Percentiles rank a stretch among this genome's conserved stretches.
Conservation (phyloP, 202 grass and related monocot genomes). For the Setaria italica region DNA sequence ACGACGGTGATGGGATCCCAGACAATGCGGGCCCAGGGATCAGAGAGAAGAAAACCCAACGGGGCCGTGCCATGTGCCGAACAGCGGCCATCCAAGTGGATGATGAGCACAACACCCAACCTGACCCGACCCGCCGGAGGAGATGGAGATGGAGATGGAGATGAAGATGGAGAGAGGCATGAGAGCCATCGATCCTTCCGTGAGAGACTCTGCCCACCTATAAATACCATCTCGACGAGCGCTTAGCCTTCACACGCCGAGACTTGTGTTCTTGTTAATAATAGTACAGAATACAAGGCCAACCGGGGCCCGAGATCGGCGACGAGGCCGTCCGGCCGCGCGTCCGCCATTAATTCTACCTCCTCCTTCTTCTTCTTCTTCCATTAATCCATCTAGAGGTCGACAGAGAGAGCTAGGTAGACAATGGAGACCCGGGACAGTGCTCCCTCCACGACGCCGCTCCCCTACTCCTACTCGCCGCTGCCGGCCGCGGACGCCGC, state of each 20-base stretch:
- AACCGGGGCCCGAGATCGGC: not conserved
- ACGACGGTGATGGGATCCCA: no score
- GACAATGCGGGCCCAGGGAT: no score
- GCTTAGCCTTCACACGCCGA: not conserved
- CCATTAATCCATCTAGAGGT: not conserved
- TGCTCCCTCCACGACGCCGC: not conserved
- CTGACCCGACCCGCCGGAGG: no score
- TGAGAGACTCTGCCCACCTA: not conserved
- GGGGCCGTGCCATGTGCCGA: no score
- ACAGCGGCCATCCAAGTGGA: no score
- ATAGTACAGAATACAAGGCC: not conserved
- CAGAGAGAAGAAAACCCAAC: no score
- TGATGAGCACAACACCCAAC: no score
- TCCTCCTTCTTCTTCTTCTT: not conserved
- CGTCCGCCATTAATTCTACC: not conserved
- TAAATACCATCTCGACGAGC: not conserved
- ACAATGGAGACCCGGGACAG: slow-evolving; percentile 53
- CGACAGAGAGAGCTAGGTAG: not conserved
- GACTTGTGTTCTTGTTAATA: no score
- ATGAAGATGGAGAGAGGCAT: no score
- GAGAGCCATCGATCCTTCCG: no score
- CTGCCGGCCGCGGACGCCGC: slow-evolving; percentile 35
- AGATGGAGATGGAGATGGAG: no score
- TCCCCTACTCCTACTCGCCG: slow-evolving; percentile 52
- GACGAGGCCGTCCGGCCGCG: not conserved